These are phyloP conservation scores for Parmelia sp. DNA, from an alignment of 495 filamentous ascomycete species.

Conservation along the genomic window DNA sequence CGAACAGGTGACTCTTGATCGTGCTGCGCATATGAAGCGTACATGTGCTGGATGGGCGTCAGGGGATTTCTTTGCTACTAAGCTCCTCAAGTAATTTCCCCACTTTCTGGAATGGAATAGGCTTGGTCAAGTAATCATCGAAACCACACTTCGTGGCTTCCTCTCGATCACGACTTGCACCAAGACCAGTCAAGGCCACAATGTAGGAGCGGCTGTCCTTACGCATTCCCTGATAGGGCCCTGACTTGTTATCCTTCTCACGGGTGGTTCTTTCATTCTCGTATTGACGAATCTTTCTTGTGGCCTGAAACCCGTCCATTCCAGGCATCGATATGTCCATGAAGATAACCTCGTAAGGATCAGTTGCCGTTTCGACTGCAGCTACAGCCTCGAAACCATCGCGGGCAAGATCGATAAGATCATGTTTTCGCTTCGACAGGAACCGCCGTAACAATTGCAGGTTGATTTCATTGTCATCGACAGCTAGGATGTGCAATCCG, in stretches of 20 bases:
- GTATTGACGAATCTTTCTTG: background rate
- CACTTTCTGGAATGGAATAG: background rate
- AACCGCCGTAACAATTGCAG: background rate
- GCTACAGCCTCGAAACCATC: background rate
- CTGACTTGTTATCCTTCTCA: background rate
- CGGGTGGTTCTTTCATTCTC: background rate
- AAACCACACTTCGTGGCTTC: background rate
- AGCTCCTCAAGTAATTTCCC: background rate
- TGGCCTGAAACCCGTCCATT: background rate
- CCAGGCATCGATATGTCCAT: background rate
- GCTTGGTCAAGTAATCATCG: background rate
- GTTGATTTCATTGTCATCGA: background rate
- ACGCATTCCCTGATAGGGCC: too few species aligned
- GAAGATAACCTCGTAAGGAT: background rate
- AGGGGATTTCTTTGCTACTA: background rate
- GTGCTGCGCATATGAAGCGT: too few species aligned
- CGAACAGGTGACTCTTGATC: too few species aligned
- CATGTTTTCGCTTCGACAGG: background rate
- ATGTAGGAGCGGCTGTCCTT: background rate
- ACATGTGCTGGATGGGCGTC: background rate
- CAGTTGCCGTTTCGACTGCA: background rate
- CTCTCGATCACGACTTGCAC: background rate
- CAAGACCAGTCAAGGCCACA: background rate
- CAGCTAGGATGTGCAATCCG: background rate
- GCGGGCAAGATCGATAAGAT: background rate